phyloP scores from a whole-genome alignment of 495 filamentous ascomycete species.

The Filosporella fistucella region DNA sequence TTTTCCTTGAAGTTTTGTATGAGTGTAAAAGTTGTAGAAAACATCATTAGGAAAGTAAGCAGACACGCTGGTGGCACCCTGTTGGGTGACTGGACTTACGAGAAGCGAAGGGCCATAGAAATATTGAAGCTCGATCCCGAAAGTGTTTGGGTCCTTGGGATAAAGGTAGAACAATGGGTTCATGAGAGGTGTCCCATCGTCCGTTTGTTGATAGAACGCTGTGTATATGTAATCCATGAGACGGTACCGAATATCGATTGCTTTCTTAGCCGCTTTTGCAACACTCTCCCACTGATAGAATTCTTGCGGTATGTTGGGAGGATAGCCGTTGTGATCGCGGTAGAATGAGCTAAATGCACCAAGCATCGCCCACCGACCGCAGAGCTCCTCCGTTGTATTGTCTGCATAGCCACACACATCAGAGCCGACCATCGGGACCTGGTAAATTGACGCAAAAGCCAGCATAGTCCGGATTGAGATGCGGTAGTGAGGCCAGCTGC shows the following conservation, averaged over 20 bases:
- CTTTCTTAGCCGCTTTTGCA: slow-evolving; percentile 59
- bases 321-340: slow-evolving; percentile 65
- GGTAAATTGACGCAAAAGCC: slow-evolving; percentile 75
- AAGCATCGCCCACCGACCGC: slow-evolving; percentile 59
- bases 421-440: slow-evolving; percentile 79
- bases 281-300: slow-evolving; percentile 72
- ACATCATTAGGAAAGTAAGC: slow-evolving; percentile 81
- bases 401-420: slow-evolving; percentile 78
- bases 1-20: slow-evolving; percentile 61
- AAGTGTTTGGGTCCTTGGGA: slow-evolving; percentile 75
- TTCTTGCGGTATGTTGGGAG: slow-evolving; percentile 55
- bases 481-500: slow-evolving; percentile 67
- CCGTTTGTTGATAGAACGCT: slow-evolving; percentile 80
- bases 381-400: slow-evolving; percentile 73
- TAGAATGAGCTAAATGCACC: slow-evolving; percentile 62
- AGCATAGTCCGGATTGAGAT: slow-evolving; percentile 64
- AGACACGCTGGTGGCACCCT: slow-evolving; percentile 61
- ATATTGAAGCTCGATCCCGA: slow-evolving; percentile 85
- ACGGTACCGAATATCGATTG: slow-evolving; percentile 77
- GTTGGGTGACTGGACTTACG: slow-evolving; percentile 74
- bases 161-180: slow-evolving; percentile 88
- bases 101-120: slow-evolving; percentile 81
- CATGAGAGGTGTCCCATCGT: slow-evolving; percentile 78
- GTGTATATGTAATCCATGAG: slow-evolving; percentile 95
- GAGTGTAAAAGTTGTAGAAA: slow-evolving; percentile 94